Evolutionary conservation across 768 basidiomycete species (phyloP), one percentile per base, ranked within the genome.

Genomic region (Rhodotorula taiwanensis): DNA sequence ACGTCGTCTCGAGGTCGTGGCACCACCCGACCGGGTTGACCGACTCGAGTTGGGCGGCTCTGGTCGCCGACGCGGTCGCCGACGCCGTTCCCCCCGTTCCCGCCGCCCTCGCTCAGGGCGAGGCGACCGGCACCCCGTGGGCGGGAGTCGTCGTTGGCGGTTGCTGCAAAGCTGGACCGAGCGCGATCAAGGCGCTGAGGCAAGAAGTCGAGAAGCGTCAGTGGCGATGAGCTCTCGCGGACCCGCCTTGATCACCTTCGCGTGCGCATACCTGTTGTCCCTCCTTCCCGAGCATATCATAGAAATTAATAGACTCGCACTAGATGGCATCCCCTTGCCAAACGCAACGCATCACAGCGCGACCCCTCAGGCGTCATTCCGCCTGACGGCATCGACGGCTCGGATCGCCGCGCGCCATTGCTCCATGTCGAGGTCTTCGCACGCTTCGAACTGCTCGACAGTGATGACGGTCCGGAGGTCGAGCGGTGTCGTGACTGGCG

Each of bases 81-180:
- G 58, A 54, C 42, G 56, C 39, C 4, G 55, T 54, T 10, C 36
- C 36, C 42, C 54, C 39, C 4, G 55, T 54, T 10, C 36, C 36
- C 9, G 16, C 36, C 36, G 36, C 10, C 30, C 28, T 18, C 33
- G 36, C 21, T 44, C 27, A 42, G 36, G 27, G 15, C 45, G 31
- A 25, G 36, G 52, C 21, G 36, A 69, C 15, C 52, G 52, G 31
- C 43, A 53, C n/a, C 36, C 58, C 69, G 9, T 77, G 73, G 75
- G 58, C 44, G 2, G 74, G 72, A 5, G 71, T 76, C 0, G 61
- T 76, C 30, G 73, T 72, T 2, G 76, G 76, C 3, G 76, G 76
- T 2, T 77, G 76, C 54, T 77, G 76, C 52, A 76, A 77, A 61
- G 71, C 75, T 13, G 69, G 73, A 0, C 75, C 72, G 50, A 66